Percentiles rank a stretch among this genome's conserved stretches.
Conservation (phyloP, 192 early-diverging fungal genomes). For the Gigaspora rosea region DNA sequence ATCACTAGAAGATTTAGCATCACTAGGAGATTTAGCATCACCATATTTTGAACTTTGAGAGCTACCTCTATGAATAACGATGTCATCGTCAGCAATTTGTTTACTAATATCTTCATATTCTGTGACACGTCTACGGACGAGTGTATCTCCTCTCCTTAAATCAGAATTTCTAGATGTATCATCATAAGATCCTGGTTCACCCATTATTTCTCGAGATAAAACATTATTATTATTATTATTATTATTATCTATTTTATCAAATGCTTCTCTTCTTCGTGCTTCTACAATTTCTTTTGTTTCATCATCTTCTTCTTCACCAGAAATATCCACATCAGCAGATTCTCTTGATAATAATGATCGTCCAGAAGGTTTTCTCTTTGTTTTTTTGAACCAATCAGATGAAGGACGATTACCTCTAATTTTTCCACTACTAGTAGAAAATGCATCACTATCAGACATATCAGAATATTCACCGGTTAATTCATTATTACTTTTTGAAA, state of each 20-base stretch:
- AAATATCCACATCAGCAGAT: constrained; percentile 6
- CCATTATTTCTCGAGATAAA: not conserved
- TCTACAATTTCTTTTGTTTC: not conserved
- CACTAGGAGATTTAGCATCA: no score
- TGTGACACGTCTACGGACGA: not conserved
- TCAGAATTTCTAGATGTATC: not conserved
- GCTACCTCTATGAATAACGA: not conserved
- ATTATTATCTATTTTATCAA: not conserved
- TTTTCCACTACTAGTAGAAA: constrained; percentile 16
- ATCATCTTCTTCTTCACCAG: constrained; percentile 30
- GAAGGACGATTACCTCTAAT: constrained; percentile 19
- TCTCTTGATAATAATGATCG: not conserved
- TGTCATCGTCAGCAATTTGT: not conserved
- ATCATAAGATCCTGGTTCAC: not conserved
- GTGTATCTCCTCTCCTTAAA: not conserved
- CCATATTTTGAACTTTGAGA: no score
- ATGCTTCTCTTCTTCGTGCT: not conserved
- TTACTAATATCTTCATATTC: constrained; percentile 11
- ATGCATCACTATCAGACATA: not conserved
- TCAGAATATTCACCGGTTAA: not conserved
- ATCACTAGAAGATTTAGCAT: no score
- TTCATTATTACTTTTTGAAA: not conserved
- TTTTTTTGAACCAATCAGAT: constrained; percentile 11
- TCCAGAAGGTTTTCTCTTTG: not conserved
- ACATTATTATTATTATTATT: not conserved